These are phyloP conservation scores for Lotmaria passim DNA, from an alignment of 208 protist species.

Conservation along the genomic window DNA sequence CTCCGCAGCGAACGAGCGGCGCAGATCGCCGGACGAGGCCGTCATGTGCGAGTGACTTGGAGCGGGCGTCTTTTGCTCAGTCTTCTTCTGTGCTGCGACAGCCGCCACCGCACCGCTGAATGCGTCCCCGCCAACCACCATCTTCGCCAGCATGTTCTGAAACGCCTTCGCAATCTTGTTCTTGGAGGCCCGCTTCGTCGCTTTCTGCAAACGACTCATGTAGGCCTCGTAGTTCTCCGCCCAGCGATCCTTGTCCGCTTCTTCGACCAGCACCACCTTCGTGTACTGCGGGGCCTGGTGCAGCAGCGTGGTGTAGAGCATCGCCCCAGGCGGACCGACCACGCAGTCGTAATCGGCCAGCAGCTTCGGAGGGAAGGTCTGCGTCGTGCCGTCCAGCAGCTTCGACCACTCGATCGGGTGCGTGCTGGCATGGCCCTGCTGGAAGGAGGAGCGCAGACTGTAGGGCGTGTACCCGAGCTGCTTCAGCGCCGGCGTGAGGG, in stretches of 20 bases:
- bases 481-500: conserved; percentile 54
- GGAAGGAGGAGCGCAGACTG: conserved; percentile 50
- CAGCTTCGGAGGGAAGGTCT: conserved; percentile 24
- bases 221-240: conserved; percentile 42
- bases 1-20: conserved; percentile 21
- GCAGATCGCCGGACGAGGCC: conserved; percentile 15
- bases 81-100: not conserved
- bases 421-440: conserved; percentile 51
- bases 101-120: not conserved
- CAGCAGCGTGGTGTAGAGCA: conserved; percentile 65
- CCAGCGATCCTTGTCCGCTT: conserved; percentile 65
- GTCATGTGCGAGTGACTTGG: conserved; percentile 4
- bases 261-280: conserved; percentile 78
- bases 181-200: conserved; percentile 34
- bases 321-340: conserved; percentile 58
- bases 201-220: conserved; percentile 34
- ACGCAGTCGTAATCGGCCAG: conserved; percentile 64
- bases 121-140: conserved; percentile 42
- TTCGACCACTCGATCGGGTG: conserved; percentile 58
- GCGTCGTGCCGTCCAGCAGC: conserved; percentile 37
- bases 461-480: conserved; percentile 77
- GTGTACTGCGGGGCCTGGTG: conserved; percentile 68
- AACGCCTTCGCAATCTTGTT: conserved; percentile 50
- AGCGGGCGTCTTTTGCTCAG: too few relatives aligned
- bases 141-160: conserved; percentile 60